These are phyloP conservation scores for Cladosporium sp. DNA, from an alignment of 2,329 filamentous ascomycete genomes.

Conservation along the genomic window DNA sequence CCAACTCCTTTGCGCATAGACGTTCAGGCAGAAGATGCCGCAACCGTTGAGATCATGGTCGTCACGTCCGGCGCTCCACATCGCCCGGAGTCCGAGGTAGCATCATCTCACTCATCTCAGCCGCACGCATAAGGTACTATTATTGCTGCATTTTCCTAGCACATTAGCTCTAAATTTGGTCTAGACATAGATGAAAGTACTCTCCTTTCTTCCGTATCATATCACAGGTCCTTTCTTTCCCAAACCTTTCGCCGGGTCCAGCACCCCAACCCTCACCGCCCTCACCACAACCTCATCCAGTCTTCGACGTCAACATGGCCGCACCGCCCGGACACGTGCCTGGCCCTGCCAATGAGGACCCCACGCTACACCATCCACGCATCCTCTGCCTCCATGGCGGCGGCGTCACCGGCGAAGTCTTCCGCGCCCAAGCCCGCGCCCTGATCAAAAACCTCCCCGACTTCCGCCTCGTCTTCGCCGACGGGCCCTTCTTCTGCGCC, in stretches of 20 bases:
- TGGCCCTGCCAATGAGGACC: neutral
- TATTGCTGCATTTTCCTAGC: neutral
- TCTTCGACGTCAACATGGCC: neutral
- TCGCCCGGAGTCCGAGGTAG: neutral
- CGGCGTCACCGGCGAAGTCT: conserved; percentile 65
- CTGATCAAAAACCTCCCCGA: conserved; percentile 46
- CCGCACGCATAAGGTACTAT: neutral
- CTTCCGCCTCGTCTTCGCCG: conserved; percentile 67
- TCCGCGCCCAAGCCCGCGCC: conserved; percentile 60
- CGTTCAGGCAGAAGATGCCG: neutral
- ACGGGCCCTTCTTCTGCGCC: conserved; percentile 59
- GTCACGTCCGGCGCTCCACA: conserved; percentile 2
- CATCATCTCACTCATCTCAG: conserved; percentile 2
- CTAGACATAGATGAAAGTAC: neutral
- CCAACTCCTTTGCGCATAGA: too few species aligned
- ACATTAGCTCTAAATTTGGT: neutral
- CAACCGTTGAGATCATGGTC: neutral
- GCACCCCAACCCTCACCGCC: neutral
- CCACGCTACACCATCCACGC: conserved; percentile 44
- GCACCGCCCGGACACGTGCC: neutral
- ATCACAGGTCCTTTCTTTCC: neutral
- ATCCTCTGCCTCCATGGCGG: conserved; percentile 79
- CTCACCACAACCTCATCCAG: neutral
- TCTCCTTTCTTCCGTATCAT: neutral
- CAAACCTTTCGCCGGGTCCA: neutral